These are phyloP conservation scores for Fusarium goolgardi DNA, from an alignment of 2,329 filamentous ascomycete genomes.

Conservation along the genomic window DNA sequence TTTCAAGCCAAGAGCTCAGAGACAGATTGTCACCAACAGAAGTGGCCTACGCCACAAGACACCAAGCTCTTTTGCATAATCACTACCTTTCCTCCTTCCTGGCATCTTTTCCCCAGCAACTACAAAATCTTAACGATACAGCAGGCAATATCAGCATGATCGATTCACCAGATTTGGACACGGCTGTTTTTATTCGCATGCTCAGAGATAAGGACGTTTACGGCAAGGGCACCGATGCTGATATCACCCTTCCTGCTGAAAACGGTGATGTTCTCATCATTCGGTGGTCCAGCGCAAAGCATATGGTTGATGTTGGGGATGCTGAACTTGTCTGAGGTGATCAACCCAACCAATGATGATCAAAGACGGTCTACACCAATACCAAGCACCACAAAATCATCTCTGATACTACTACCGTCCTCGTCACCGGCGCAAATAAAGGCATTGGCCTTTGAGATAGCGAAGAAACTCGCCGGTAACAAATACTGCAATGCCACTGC, in stretches of 20 bases:
- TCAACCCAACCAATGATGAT: neutral
- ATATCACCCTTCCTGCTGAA: slow-evolving; percentile 68
- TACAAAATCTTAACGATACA: slow-evolving; percentile 91
- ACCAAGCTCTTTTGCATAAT: slow-evolving; percentile 84
- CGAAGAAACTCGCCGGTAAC: slow-evolving; percentile 24
- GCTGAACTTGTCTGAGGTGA: slow-evolving; percentile 67
- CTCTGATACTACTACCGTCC: slow-evolving; percentile 18
- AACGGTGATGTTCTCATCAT: slow-evolving; percentile 76
- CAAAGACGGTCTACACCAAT: neutral
- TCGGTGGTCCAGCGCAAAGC: slow-evolving; percentile 79
- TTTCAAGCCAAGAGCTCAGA: slow-evolving; percentile 66
- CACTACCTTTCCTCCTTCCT: slow-evolving; percentile 92
- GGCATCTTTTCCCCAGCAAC: slow-evolving; percentile 77
- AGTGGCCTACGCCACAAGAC: slow-evolving; percentile 82
- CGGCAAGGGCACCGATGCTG: slow-evolving; percentile 72
- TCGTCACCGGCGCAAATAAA: slow-evolving; percentile 31
- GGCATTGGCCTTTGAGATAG: slow-evolving; percentile 23
- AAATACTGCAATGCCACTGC: slow-evolving; percentile 27
- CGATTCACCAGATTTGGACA: slow-evolving; percentile 83
- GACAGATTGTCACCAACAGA: slow-evolving; percentile 80
- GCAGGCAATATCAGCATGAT: slow-evolving; percentile 93
- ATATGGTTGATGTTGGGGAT: slow-evolving; percentile 64
- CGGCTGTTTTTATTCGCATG: slow-evolving; percentile 85
- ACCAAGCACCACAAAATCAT: slow-evolving; percentile 11
- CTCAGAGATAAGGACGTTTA: slow-evolving; percentile 69